These are phyloP conservation scores for Phytophthora pseudosyringae DNA, from an alignment of 352 stramenopile species.

Conservation along the genomic window DNA sequence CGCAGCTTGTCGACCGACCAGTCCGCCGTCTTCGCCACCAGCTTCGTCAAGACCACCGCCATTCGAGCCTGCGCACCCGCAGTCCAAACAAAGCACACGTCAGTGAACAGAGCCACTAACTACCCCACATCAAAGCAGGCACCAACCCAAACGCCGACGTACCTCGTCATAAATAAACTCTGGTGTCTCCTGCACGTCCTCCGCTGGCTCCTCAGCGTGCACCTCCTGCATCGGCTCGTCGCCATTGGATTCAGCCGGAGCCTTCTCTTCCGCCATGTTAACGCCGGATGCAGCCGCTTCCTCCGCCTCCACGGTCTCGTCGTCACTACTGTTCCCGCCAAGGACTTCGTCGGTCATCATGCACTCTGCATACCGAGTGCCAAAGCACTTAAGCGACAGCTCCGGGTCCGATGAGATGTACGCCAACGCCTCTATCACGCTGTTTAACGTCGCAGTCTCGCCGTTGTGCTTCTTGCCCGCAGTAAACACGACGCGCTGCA, in stretches of 20 bases:
- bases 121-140: not conserved
- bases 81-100: not conserved
- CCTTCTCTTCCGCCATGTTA: slow-evolving; percentile 10
- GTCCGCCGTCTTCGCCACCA: slow-evolving; percentile 63
- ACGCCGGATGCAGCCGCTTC: not conserved
- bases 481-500: slow-evolving; percentile 50
- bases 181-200: slow-evolving; percentile 34
- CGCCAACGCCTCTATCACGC: slow-evolving; percentile 58
- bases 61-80: slow-evolving; percentile 55
- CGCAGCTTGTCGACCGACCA: slow-evolving; percentile 83
- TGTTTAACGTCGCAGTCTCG: slow-evolving; percentile 41
- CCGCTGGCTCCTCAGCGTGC: slow-evolving; percentile 18
- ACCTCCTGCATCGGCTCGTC: slow-evolving; percentile 30
- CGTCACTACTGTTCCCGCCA: slow-evolving; percentile 35
- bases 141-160: slow-evolving; percentile 8
- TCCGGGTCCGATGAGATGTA: slow-evolving; percentile 60
- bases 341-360: slow-evolving; percentile 50
- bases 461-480: slow-evolving; percentile 29
- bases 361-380: slow-evolving; percentile 59
- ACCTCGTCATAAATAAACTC: slow-evolving; percentile 89
- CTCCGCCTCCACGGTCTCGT: slow-evolving; percentile 27
- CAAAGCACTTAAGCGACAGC: slow-evolving; percentile 75
- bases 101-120: slow-evolving; percentile 3
- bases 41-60: slow-evolving; percentile 43
- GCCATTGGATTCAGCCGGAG: not conserved